Conservation (phyloP, 1,284 basidiomycete species). For the Malassezia vespertilionis region DNA sequence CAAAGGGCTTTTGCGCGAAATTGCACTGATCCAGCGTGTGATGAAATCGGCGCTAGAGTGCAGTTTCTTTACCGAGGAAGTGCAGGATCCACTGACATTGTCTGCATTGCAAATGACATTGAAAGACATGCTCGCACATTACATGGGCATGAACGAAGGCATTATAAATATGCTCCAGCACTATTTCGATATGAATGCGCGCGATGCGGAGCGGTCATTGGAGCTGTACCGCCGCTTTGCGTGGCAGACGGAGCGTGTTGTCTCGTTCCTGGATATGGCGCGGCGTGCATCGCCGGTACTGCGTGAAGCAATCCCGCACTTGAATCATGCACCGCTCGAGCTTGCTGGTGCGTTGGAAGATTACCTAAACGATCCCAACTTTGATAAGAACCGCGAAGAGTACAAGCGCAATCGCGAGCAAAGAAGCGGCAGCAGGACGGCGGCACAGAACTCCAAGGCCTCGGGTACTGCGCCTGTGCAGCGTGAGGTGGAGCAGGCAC, state of each 20-base stretch:
- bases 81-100: conserved; percentile 80
- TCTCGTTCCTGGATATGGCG: conserved; percentile 85
- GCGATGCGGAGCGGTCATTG: conserved; percentile 76
- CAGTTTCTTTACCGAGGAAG: conserved; percentile 82
- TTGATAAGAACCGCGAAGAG: conserved; percentile 83
- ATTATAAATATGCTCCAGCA: conserved; percentile 83
- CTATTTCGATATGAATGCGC: conserved; percentile 96
- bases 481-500: conserved; percentile 24
- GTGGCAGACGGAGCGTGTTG: conserved; percentile 81
- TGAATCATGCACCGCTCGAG: conserved; percentile 90
- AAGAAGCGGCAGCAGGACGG: conserved; percentile 10
- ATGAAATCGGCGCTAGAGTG: conserved; percentile 77
- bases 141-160: conserved; percentile 94
- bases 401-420: conserved; percentile 61
- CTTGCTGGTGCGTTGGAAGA: conserved; percentile 86
- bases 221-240: conserved; percentile 88
- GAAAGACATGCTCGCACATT: conserved; percentile 87
- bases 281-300: conserved; percentile 82
- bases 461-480: conserved; percentile 7
- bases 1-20: conserved; percentile 85
- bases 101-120: conserved; percentile 87
- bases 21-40: conserved; percentile 76
- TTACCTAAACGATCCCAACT: conserved; percentile 88
- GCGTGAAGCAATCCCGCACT: conserved; percentile 82
- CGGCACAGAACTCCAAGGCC: conserved; percentile 15